Evolutionary conservation across 768 basidiomycete species (phyloP).

Genomic region (Dacryopinax spathularia): DNA sequence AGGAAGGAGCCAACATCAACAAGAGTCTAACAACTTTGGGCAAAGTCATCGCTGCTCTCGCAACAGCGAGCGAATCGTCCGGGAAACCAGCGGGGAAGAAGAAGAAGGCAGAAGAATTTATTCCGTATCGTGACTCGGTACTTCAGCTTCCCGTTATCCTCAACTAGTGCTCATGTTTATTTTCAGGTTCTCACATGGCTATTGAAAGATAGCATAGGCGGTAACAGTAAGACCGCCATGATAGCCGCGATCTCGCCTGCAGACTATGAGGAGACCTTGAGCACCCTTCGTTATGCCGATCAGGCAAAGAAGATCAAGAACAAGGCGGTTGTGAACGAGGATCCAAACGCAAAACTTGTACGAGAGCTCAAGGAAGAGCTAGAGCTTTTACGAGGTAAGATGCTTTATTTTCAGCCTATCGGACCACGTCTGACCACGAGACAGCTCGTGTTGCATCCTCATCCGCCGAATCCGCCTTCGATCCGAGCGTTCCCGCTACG

Average conservation of each 20-base stretch:
- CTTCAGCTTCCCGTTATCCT: conserved; percentile 18
- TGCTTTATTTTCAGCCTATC: too few relatives aligned
- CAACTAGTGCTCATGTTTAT: conserved; percentile 8
- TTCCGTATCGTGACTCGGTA: conserved; percentile 96
- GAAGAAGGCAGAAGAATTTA: conserved; percentile 69
- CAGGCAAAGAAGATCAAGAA: conserved; percentile 99
- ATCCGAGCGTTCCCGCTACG: conserved; percentile 79
- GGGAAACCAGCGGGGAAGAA: conserved; percentile 33
- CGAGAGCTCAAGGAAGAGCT: conserved; percentile 98
- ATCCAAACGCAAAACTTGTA: conserved; percentile 97
- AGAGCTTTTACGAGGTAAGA: conserved; percentile 68
- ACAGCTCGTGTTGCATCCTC: conserved; percentile 61
- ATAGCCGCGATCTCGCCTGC: conserved; percentile 98
- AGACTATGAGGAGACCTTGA: conserved; percentile 94
- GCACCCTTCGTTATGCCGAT: conserved; percentile 94
- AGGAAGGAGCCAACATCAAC: conserved; percentile 98
- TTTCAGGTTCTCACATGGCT: conserved; percentile 98
- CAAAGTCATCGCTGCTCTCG: conserved; percentile 89
- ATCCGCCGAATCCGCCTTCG: conserved; percentile 59
- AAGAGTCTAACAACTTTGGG: conserved; percentile 95
- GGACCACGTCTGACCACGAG: neutral
- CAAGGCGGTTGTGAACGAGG: conserved; percentile 97
- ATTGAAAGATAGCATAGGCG: conserved; percentile 92
- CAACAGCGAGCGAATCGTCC: conserved; percentile 47
- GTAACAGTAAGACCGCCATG: conserved; percentile 97